Base-by-base conservation (phyloP, 306 rosid species). In the Glycine latifolia region DNA sequence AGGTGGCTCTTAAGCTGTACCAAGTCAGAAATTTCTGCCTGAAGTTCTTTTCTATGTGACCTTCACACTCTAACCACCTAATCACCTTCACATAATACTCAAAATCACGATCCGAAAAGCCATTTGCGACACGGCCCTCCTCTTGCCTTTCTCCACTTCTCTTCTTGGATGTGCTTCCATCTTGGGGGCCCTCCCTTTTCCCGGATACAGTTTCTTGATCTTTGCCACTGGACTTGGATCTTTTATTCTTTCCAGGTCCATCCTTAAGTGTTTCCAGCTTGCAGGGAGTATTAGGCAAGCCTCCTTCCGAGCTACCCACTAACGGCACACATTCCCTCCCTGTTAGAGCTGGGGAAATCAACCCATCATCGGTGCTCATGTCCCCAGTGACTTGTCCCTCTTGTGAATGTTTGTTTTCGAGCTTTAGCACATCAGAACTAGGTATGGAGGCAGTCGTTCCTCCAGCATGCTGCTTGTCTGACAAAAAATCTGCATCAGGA, bases 11-110 rank as follows among this genome's bases (percentile, higher is more conserved):
- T 83, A 96, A 88, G 86, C 98, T 92, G 75, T 88, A 96, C 99
- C 98, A 96, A 61, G 98, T 96, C 79, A 96, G 90, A 85, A 96
- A 92, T 60, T 92, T 96, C 89, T 92, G 97, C 90, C 98, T 90
- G 88, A 96, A 93, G 86, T 89, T 90, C 94, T 93, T 91, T 79
- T 93, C 98, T 9, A 96, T 89, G 66, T 92, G 98, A 10, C 99
- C 99, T 76, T 91, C 94, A 53, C 98, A 92, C 86, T 96, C 99
- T 86, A 96, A 81, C 93, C 94, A 86, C 82, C 98, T 89, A 80
- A 96, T 91, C 82, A 90, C 84, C 85, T 96, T 96, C 86, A 96
- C 97, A 75, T 89, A 91, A 84, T 92, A 90, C 92, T 93, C 98
- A 41, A 95, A 89, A 87, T 92, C 93, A 50, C 78, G 82, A 4